Evolutionary conservation across 805 yeast genomes (phyloP).

Genomic region (Schizosaccharomyces octosporus): DNA sequence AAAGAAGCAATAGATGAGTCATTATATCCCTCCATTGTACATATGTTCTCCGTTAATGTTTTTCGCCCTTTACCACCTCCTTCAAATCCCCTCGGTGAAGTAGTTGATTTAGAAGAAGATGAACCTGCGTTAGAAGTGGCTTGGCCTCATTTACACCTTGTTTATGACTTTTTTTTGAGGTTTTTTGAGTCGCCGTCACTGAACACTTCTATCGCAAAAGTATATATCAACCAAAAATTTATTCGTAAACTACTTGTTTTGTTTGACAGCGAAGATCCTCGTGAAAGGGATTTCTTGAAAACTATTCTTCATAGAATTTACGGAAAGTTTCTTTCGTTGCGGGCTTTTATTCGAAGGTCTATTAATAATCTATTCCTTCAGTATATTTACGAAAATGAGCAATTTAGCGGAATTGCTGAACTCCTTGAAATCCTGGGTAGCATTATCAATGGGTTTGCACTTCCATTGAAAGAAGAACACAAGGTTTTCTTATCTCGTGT

Average conservation of each 20-base stretch:
- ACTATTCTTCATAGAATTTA: conserved; percentile 89
- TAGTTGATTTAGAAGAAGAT: conserved; percentile 94
- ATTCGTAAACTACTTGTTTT: conserved; percentile 59
- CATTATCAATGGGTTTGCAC: conserved; percentile 90
- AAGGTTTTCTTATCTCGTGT: conserved; percentile 71
- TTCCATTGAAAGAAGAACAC: conserved; percentile 92
- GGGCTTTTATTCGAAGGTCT: conserved; percentile 77
- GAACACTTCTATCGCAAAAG: conserved; percentile 79
- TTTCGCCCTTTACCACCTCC: conserved; percentile 97
- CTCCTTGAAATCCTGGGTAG: conserved; percentile 83
- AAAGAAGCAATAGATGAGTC: conserved; percentile 73
- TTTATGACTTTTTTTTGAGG: conserved; percentile 77
- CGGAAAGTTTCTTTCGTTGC: conserved; percentile 72
- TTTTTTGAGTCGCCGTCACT: conserved; percentile 89
- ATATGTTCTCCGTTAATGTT: conserved; percentile 46
- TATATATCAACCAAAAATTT: conserved; percentile 77
- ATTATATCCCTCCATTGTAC: conserved; percentile 67
- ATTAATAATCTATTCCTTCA: conserved; percentile 81
- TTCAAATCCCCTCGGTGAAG: conserved; percentile 72
- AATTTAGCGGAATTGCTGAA: conserved; percentile 90
- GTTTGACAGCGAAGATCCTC: conserved; percentile 87
- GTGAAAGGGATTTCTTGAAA: conserved; percentile 84
- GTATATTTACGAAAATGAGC: conserved; percentile 81
- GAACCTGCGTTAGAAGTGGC: conserved; percentile 90
- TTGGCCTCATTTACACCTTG: conserved; percentile 97